Evolutionary conservation across 441 rosid genomes (phyloP), one percentile per base, ranked within the genome.

Genomic region (Theobroma grandiflorum): DNA sequence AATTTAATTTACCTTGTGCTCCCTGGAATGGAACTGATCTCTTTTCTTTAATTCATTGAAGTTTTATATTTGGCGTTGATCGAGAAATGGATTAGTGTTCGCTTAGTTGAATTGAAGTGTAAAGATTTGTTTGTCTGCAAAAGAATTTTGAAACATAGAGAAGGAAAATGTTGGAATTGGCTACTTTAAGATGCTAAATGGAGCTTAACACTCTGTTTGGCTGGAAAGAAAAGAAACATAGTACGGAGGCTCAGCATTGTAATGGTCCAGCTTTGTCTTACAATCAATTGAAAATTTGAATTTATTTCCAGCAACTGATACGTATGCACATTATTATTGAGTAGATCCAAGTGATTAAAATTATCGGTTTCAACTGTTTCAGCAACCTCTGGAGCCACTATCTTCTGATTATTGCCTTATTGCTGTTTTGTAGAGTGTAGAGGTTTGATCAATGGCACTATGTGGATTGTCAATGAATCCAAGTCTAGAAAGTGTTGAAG

Each of bases 381-480:
- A n/a, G 12, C 68, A 4, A 4, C 7, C 79, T 45, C 49, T 45
- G 37, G 22, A 61, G 40, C 50, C 16, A 61, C 22, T 47, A 6
- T 68, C 5, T 53, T 18, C 18, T 59, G 35, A 22, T 42, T 37
- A 9, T 76, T 40, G 57, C 11, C 33, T 11, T 42, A 20, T 67
- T 77, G 12, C 15, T 79, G 37, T 80, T 20, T 72, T 82, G 33
- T n/a, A 64, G 75, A 33, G 82, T 31, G 43, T 33, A 20, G 61
- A 79, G 85, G 26, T 81, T 82, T 71, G 78, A 74, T 59, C 53
- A 49, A 95, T 94, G 97, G 93, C 94, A 45, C 80, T 88, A 9
- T 74, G 83, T 38, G 89, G 89, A 75, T 69, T 88, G 64, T 79
- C 82, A 64, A 75, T 86, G 70, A 85, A 77, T 82, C 84, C 87